Evolutionary conservation across 2,329 filamentous ascomycete genomes (phyloP).

Genomic region (Trichocomaceae sp.): DNA sequence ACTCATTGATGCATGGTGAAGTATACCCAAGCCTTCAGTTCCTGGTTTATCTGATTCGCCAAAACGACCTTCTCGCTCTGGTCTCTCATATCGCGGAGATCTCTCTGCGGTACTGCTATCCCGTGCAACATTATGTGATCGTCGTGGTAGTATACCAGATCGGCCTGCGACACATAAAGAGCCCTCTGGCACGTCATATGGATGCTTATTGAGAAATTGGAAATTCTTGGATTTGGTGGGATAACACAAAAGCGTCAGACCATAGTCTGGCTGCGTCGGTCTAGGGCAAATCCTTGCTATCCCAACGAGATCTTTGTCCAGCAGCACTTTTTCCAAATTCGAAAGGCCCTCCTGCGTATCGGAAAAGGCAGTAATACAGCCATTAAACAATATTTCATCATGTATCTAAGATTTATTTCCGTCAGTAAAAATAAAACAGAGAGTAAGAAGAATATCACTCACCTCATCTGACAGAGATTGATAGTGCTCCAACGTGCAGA

Average conservation of each 20-base stretch:
- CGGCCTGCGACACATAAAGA: constrained; percentile 9
- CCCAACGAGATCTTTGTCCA: constrained; percentile 22
- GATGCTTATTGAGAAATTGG: constrained; percentile 18
- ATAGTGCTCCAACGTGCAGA: constrained; percentile 26
- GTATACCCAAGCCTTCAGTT: not conserved
- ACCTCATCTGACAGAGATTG: constrained; percentile 22
- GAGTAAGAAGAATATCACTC: constrained; percentile 2
- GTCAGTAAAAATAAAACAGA: not conserved
- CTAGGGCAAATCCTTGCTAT: constrained; percentile 21
- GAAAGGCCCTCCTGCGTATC: constrained; percentile 25
- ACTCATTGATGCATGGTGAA: not conserved
- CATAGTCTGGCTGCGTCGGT: not conserved
- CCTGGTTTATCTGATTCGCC: not conserved
- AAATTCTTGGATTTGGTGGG: constrained; percentile 22
- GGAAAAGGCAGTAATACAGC: constrained; percentile 30
- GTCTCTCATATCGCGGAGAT: not conserved
- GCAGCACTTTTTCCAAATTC: constrained; percentile 23
- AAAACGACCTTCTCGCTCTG: constrained; percentile 11
- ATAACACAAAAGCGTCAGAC: constrained; percentile 24
- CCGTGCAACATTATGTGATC: not conserved
- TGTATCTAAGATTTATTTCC: not conserved
- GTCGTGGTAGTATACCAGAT: constrained; percentile 1
- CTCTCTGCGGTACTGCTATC: not conserved
- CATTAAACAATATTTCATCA: constrained; percentile 20
- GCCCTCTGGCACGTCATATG: not conserved